Evolutionary conservation across 2,329 filamentous ascomycete genomes (phyloP), one percentile per base, ranked within the genome.

Genomic region (Salinomyces thailandicus): DNA sequence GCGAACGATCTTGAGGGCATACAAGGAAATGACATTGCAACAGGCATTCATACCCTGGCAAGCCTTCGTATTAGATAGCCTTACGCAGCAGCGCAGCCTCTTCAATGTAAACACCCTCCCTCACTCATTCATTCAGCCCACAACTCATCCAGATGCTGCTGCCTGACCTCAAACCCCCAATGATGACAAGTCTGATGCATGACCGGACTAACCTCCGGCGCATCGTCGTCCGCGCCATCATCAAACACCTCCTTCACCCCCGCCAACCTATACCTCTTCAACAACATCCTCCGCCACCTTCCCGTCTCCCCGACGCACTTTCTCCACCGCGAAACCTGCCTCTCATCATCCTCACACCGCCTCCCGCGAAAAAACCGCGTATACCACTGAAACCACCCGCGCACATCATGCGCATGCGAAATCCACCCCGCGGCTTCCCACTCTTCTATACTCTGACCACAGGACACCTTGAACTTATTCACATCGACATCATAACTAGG

Each of bases 381-480:
- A 48, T 72, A 73, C 70, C 70, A 73, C 47, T 73, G 70, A 45
- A 73, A 72, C 70, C 69, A 75, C 5, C 70, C 71, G 31, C 71
- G 51, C 2, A 71, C 64, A 49, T 74, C 71, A 36, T 64, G 63
- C 16, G 60, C 58, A 43, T 72, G 69, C n/a, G 60, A 58, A 32
- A 74, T 73, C 71, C 70, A 75, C 0, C 71, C 71, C 3, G 60
- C 60, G 0, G 64, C 66, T 47, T 74, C 71, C 71, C 71, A 73
- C 43, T 70, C 62, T 46, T 73, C 69, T 30, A 73, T 72, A 12
- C 54, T 62, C 52, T 73, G 71, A 4, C 71, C 71, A 44, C 68
- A 71, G 3, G 62, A 45, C 3, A 71, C 69, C 38, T 64, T 64
- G 53, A 62, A 72, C 44, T 72, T 73, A 52, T 74, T 73, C 17